A percentile compares a stretch with the other conserved stretches of the same genome.
These are phyloP conservation scores for Candida ortonii DNA, from an alignment of 805 yeast species.

Conservation along the genomic window DNA sequence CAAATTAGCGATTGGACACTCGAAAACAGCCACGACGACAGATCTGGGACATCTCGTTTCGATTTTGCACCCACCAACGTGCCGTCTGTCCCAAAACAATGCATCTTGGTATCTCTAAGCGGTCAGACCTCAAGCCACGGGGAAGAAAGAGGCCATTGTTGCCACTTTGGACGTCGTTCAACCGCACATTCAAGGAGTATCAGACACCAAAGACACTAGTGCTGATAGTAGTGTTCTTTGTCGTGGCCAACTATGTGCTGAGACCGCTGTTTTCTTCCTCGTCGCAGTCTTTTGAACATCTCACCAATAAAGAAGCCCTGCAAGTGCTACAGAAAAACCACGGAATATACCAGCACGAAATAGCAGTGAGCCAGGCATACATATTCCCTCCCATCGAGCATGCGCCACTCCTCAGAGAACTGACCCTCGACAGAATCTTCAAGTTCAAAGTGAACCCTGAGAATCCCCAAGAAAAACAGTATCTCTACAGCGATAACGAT, in stretches of 20 bases:
- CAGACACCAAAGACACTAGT: constrained; percentile 10
- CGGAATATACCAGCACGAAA: constrained; percentile 44
- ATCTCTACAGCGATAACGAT: constrained; percentile 44
- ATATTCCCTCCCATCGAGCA: constrained; percentile 78
- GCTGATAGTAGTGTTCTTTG: constrained; percentile 7
- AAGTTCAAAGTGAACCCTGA: constrained; percentile 46
- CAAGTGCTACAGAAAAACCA: constrained; percentile 30
- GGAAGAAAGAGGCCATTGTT: constrained; percentile 16
- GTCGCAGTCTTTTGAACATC: constrained; percentile 20
- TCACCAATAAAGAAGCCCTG: constrained; percentile 25
- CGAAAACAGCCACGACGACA: no score
- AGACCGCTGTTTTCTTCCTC: constrained; percentile 34
- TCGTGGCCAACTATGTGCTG: constrained; percentile 12
- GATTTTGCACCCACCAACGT: constrained; percentile 12
- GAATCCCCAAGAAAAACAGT: constrained; percentile 30
- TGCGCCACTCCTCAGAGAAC: constrained; percentile 56
- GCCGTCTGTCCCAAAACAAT: no score
- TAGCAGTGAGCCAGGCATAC: constrained; percentile 48
- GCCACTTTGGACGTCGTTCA: constrained; percentile 21
- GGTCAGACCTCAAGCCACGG: constrained; percentile 26
- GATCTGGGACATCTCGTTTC: neutral
- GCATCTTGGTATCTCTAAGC: constrained; percentile 29
- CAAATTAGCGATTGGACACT: no score
- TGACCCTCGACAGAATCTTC: constrained; percentile 52
- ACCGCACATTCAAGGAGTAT: constrained; percentile 13